A percentile compares a stretch with the other conserved stretches of the same genome.
phyloP scores from a whole-genome alignment of 208 protist genomes.

The Eutreptiella sp. region DNA sequence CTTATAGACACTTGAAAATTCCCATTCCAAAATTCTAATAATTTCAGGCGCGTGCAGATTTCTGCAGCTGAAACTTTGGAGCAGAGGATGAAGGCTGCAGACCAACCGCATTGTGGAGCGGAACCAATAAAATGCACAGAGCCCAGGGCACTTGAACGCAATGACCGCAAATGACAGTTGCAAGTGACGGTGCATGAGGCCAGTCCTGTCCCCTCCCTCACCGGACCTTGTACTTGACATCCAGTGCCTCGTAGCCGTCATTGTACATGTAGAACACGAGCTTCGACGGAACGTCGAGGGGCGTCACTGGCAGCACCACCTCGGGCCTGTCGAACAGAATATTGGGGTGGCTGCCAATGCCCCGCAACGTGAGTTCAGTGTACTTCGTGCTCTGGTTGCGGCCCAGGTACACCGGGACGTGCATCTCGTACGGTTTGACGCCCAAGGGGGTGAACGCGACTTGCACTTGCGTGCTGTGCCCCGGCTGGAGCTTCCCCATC shows the following conservation, averaged over 20 bases:
- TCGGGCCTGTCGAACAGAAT: constrained; percentile 62
- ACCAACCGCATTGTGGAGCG: no score
- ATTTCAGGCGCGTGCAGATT: no score
- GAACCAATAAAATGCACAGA: no score
- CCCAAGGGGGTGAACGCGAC: constrained; percentile 58
- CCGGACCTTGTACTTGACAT: constrained; percentile 58
- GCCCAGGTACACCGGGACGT: constrained; percentile 53
- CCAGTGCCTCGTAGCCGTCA: constrained; percentile 81
- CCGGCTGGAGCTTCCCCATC: constrained; percentile 45
- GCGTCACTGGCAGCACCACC: constrained; percentile 73
- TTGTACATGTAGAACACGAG: constrained; percentile 72
- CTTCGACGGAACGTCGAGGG: constrained; percentile 57
- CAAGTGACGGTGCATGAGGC: no score
- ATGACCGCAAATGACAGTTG: no score
- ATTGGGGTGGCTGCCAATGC: constrained; percentile 57
- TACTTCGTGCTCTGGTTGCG: constrained; percentile 43
- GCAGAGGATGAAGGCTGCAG: no score
- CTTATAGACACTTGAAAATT: no score
- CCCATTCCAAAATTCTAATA: no score
- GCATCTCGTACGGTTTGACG: constrained; percentile 35
- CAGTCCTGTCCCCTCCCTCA: no score
- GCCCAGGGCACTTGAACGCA: no score
- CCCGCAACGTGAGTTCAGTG: constrained; percentile 47
- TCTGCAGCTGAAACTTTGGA: no score
- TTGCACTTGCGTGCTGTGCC: constrained; percentile 48